These are phyloP conservation scores for Coniella lustricola DNA, from an alignment of 2,329 filamentous ascomycete genomes.

Conservation along the genomic window DNA sequence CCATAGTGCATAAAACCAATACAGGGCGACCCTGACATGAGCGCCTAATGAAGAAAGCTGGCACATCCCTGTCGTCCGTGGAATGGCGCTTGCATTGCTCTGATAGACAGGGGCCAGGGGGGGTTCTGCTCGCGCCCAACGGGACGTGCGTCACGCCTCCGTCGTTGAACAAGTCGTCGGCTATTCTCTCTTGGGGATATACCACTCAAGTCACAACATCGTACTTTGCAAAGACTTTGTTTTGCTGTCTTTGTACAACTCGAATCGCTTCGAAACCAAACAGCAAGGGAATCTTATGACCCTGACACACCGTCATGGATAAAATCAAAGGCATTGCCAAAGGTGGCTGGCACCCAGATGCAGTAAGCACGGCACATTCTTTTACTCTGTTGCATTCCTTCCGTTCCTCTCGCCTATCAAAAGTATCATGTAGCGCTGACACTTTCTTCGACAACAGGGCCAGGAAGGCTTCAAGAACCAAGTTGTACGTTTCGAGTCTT, in stretches of 20 bases:
- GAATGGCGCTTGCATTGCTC: too few species aligned
- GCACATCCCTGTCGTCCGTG: too few species aligned
- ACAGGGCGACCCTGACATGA: too few species aligned
- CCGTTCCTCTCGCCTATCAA: neutral
- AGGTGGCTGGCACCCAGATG: slow-evolving; percentile 47
- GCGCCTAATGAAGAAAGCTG: neutral
- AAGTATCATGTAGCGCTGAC: neutral
- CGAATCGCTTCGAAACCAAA: too few species aligned
- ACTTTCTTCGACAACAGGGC: slow-evolving; percentile 1
- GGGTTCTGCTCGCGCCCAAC: too few species aligned
- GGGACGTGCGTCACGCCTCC: too few species aligned
- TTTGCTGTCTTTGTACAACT: too few species aligned
- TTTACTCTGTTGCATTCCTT: neutral
- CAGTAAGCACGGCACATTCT: slow-evolving; percentile 18
- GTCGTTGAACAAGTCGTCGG: too few species aligned
- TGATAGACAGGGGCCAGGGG: too few species aligned
- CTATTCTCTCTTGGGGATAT: too few species aligned
- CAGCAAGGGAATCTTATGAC: neutral
- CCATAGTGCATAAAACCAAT: neutral
- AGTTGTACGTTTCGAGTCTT: slow-evolving; percentile 34
- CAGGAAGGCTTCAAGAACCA: slow-evolving; percentile 31
- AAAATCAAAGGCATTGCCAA: slow-evolving; percentile 43
- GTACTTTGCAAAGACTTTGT: too few species aligned
- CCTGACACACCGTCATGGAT: slow-evolving; percentile 28
- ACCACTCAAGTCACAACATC: too few species aligned